A percentile compares a stretch with the other conserved stretches of the same genome.
These are phyloP conservation scores for Mycena epipterygia DNA, from an alignment of 768 basidiomycete genomes.

Conservation along the genomic window DNA sequence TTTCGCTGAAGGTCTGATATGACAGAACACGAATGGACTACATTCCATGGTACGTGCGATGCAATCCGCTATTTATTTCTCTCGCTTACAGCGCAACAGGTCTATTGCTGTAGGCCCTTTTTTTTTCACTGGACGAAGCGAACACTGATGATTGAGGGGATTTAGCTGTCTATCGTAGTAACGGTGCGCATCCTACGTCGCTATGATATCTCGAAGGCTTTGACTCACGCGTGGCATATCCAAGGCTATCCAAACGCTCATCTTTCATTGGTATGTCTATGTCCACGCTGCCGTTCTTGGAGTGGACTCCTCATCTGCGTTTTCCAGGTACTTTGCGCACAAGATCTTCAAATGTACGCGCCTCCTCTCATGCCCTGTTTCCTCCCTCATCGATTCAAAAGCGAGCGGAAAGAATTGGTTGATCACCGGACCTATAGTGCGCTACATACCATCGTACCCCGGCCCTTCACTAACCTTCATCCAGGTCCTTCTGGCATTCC, in stretches of 20 bases:
- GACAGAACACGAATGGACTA: conserved; percentile 6
- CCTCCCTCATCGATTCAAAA: neutral
- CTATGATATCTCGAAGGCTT: neutral
- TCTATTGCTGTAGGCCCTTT: conserved; percentile 26
- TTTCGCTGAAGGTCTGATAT: neutral
- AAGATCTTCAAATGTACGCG: conserved; percentile 36
- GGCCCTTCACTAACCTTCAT: neutral
- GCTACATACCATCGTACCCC: neutral
- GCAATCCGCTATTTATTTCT: neutral
- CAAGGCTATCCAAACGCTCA: conserved; percentile 36
- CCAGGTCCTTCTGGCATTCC: conserved; percentile 26
- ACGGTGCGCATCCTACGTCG: conserved; percentile 11
- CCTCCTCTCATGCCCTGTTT: neutral
- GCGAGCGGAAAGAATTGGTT: conserved; percentile 36
- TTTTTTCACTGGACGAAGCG: neutral
- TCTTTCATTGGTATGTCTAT: conserved; percentile 32
- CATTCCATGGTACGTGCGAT: conserved; percentile 29
- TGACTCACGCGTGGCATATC: neutral
- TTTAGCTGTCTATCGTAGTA: conserved; percentile 24
- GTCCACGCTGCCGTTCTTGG: too few species aligned
- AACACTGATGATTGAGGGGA: neutral
- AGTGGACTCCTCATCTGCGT: neutral
- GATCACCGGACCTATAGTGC: conserved; percentile 33
- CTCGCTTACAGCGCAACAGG: conserved; percentile 1
- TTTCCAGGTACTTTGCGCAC: conserved; percentile 31